Conservation (phyloP, 192 early-diverging fungal species). For the Bifiguratus adelaidae region DNA sequence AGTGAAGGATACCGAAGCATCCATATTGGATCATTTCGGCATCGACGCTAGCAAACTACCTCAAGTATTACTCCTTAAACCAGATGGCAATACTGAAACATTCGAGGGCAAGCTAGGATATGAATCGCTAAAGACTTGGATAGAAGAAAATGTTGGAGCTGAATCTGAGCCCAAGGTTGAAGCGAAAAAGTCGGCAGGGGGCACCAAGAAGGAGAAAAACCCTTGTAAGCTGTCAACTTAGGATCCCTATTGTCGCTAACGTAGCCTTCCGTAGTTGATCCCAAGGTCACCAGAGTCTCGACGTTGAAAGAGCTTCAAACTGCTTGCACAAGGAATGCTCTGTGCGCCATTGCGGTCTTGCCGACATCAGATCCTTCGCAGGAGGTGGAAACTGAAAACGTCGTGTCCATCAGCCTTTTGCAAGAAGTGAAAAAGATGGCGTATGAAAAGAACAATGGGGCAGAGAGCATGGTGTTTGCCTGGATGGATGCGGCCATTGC, state of each 20-base stretch:
- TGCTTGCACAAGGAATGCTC: too few relatives aligned
- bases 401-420: conserved; percentile 25
- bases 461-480: conserved; percentile 22
- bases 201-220: conserved; percentile 4
- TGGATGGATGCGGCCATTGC: conserved; percentile 53
- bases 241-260: neutral
- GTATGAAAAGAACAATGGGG: conserved; percentile 6
- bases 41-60: conserved; percentile 58
- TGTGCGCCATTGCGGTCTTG: conserved; percentile 35
- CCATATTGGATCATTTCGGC: conserved; percentile 39
- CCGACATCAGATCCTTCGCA: conserved; percentile 16
- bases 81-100: conserved; percentile 23
- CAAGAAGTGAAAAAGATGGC: conserved; percentile 24
- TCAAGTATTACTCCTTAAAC: conserved; percentile 52
- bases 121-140: conserved; percentile 51
- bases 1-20: conserved; percentile 39
- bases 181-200: conserved; percentile 3
- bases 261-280: conserved; percentile 6
- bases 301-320: conserved; percentile 21
- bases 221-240: neutral
- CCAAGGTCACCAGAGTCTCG: conserved; percentile 20
- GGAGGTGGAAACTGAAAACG: conserved; percentile 25
- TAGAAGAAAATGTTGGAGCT: too few relatives aligned
- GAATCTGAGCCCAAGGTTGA: conserved; percentile 7
- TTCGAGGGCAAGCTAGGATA: conserved; percentile 64